These are phyloP conservation scores for Rhizopogon roseolus DNA, from an alignment of 768 basidiomycete species.

Conservation along the genomic window DNA sequence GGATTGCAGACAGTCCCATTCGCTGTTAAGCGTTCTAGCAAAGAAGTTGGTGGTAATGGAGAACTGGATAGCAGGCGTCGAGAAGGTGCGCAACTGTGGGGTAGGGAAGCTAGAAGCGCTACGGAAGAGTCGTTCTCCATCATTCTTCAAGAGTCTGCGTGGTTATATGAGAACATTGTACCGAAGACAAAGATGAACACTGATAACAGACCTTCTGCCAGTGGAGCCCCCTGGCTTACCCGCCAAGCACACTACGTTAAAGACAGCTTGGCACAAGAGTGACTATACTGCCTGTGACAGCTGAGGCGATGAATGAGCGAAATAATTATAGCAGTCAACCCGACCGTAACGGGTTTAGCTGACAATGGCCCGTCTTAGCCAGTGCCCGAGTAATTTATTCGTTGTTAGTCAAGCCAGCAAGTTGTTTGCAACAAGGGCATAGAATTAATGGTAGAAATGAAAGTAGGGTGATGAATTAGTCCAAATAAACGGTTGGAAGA, in stretches of 20 bases:
- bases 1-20: neutral
- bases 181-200: neutral
- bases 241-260: neutral
- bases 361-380: neutral
- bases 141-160: neutral
- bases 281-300: neutral
- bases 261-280: neutral
- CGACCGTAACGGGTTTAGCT: neutral
- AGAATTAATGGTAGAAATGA: neutral
- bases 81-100: neutral
- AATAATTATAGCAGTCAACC: neutral
- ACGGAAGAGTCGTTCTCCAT: neutral
- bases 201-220: neutral
- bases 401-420: neutral
- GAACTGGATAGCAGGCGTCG: neutral
- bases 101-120: neutral
- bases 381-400: neutral
- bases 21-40: constrained; percentile 9
- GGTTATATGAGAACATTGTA: neutral
- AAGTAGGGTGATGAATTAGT: neutral
- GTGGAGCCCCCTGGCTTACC: neutral
- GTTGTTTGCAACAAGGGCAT: neutral
- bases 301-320: neutral
- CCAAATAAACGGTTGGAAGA: neutral
- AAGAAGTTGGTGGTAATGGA: constrained; percentile 5